These are phyloP conservation scores for Colletotrichum sp. DNA, from an alignment of 2,329 filamentous ascomycete genomes.

Conservation along the genomic window DNA sequence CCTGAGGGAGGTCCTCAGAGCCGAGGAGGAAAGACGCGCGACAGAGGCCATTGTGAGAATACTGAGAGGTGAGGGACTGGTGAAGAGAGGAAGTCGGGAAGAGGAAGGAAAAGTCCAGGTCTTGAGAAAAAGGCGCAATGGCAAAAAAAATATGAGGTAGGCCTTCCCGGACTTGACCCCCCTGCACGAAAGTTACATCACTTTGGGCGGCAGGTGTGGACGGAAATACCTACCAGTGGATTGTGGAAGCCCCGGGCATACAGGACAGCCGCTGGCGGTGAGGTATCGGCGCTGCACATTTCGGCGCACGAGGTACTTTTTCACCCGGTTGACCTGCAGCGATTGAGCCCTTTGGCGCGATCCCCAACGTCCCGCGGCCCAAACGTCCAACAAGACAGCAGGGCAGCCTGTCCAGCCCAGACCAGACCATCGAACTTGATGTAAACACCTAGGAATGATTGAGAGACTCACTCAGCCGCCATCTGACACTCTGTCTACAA, in stretches of 20 bases:
- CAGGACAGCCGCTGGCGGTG: not conserved
- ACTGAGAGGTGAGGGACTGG: slow-evolving; percentile 25
- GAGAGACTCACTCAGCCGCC: slow-evolving; percentile 11
- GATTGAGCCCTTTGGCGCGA: not conserved
- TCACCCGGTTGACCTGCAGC: slow-evolving; percentile 5
- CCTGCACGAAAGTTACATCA: slow-evolving; percentile 20
- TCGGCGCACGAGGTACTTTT: slow-evolving; percentile 3
- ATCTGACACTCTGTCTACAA: not conserved
- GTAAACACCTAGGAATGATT: slow-evolving; percentile 4
- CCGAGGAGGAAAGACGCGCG: slow-evolving; percentile 80
- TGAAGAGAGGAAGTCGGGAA: slow-evolving; percentile 31
- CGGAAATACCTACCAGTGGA: slow-evolving; percentile 12
- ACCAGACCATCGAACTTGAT: slow-evolving; percentile 2
- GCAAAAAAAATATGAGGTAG: slow-evolving; percentile 24
- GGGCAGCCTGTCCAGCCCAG: not conserved
- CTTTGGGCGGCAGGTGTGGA: slow-evolving; percentile 6
- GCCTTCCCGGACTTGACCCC: slow-evolving; percentile 14
- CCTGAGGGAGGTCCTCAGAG: slow-evolving; percentile 78
- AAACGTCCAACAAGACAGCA: slow-evolving; percentile 4
- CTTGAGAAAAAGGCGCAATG: slow-evolving; percentile 25
- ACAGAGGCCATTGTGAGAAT: slow-evolving; percentile 77
- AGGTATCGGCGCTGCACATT: not conserved
- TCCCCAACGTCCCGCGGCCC: slow-evolving; percentile 14
- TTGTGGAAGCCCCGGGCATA: slow-evolving; percentile 13
- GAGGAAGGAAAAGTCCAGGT: slow-evolving; percentile 29